Conservation (phyloP, 2,329 filamentous ascomycete genomes). For the Penicillium freii region DNA sequence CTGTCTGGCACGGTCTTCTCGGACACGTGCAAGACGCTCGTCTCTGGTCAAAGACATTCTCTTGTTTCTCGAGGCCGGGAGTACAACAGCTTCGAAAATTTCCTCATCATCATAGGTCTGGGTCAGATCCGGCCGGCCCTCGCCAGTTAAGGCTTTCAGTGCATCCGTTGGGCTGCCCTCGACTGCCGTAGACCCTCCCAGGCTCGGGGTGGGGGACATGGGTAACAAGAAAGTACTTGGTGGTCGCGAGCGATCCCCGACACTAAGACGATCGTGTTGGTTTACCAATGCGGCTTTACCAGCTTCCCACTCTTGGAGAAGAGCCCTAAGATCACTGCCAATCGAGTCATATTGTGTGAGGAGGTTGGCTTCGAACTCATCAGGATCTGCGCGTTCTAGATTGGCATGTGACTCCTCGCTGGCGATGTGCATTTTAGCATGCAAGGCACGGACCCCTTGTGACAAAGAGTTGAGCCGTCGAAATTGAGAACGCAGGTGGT, state of each 20-base stretch:
- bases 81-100: constrained; percentile 86
- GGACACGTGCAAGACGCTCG: constrained; percentile 82
- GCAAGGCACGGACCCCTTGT: constrained; percentile 83
- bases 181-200: constrained; percentile 47
- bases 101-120: constrained; percentile 60
- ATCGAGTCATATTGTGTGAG: constrained; percentile 94
- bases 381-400: constrained; percentile 67
- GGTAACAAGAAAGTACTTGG: constrained; percentile 46
- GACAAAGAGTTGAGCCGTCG: constrained; percentile 85
- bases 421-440: constrained; percentile 90
- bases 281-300: constrained; percentile 79
- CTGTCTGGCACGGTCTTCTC: constrained; percentile 77
- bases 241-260: constrained; percentile 56
- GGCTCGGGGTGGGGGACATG: constrained; percentile 46
- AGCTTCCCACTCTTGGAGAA: constrained; percentile 82
- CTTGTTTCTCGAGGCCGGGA: constrained; percentile 61
- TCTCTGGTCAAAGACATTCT: constrained; percentile 73
- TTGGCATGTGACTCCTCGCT: constrained; percentile 83
- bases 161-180: constrained; percentile 66
- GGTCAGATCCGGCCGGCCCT: constrained; percentile 45
- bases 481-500: constrained; percentile 81
- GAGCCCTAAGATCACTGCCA: constrained; percentile 75
- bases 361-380: constrained; percentile 73
- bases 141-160: constrained; percentile 74
- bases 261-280: constrained; percentile 78